Evolutionary conservation across 148 eudicot genomes (phyloP), one percentile per base, ranked within the genome.

Genomic region (Rhododendron ovatum): DNA sequence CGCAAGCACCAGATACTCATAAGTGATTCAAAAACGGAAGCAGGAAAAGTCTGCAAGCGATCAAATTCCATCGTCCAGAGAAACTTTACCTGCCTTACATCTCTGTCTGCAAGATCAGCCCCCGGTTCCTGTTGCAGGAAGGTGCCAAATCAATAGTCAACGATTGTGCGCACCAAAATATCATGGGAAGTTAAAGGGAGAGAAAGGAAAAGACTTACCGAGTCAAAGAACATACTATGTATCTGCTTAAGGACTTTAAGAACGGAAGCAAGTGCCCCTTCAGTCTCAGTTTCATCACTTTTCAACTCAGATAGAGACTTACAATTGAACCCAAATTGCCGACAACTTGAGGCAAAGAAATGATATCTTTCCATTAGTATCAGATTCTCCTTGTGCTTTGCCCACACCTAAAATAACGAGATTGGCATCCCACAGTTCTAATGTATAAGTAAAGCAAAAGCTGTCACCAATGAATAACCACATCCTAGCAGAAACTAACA

Each of bases 341-440:
- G 93, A 92, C 93, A 92, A 85, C 99, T 94, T 69, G 98, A 94
- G 17, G 93, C 90, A 85, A 97, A 97, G 86, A 89, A 97, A 85
- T 94, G 94, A 88, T 97, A 97, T 93, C 99, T 95, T 74, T 97
- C 98, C 98, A 97, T 97, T 84, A 95, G 85, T 87, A 97, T 94
- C 78, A 97, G 78, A 87, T 95, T 97, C 47, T 97, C 98, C 90
- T 86, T 95, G 85, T 97, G 96, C 90, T 89, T 91, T 84, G 80
- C 89, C 99, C 98, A 97, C 53, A 96, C 99, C 99, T 96, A 79
- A 61, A 84, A 86, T 15, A 84, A 76, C 28, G 14, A 71, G 53
- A 28, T 2, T 61, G 41, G 69, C 48, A 83, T 4, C 17, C 39
- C 63, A 51, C 35, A 30, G 63, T 80, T 80, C 57, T 9, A 82